These are phyloP conservation scores for Picea abies DNA, from an alignment of 83 land plant species.

Conservation along the genomic window DNA sequence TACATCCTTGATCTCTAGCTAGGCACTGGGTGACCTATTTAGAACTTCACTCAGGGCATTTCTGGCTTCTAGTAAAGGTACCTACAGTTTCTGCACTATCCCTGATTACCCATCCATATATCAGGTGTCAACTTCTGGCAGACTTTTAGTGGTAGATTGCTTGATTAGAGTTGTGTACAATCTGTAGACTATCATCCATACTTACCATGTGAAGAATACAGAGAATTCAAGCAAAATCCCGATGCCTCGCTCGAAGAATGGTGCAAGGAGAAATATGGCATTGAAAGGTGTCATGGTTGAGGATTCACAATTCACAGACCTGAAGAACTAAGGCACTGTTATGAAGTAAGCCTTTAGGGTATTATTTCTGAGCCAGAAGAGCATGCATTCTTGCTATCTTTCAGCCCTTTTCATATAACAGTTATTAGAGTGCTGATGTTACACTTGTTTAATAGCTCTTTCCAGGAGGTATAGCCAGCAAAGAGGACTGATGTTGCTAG, in stretches of 20 bases:
- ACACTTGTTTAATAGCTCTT: too few relatives aligned
- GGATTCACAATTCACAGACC: constrained; percentile 65
- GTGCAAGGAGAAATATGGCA: constrained; percentile 65
- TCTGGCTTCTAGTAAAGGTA: constrained; percentile 61
- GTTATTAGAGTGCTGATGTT: too few relatives aligned
- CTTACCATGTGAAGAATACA: constrained; percentile 65
- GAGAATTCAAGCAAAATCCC: constrained; percentile 71
- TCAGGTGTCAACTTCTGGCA: constrained; percentile 29
- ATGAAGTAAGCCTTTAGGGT: too few relatives aligned
- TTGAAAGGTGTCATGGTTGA: constrained; percentile 69
- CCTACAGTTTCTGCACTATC: constrained; percentile 73
- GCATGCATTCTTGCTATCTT: too few relatives aligned
- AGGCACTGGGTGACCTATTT: constrained; percentile 71
- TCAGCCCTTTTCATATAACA: too few relatives aligned
- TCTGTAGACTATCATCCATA: constrained; percentile 74
- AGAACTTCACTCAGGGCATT: constrained; percentile 67
- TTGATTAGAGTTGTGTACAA: constrained; percentile 60
- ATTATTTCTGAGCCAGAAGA: too few relatives aligned
- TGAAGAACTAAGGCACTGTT: constrained; percentile 27
- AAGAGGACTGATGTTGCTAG: too few relatives aligned
- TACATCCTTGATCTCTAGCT: constrained; percentile 42
- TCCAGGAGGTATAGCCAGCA: too few relatives aligned
- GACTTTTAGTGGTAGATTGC: constrained; percentile 62
- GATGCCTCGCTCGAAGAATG: constrained; percentile 71
- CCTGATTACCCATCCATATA: constrained; percentile 86